Evolutionary conservation across 208 protist species (phyloP), one percentile per base, ranked within the genome.

Genomic region (Leishmania guyanensis): DNA sequence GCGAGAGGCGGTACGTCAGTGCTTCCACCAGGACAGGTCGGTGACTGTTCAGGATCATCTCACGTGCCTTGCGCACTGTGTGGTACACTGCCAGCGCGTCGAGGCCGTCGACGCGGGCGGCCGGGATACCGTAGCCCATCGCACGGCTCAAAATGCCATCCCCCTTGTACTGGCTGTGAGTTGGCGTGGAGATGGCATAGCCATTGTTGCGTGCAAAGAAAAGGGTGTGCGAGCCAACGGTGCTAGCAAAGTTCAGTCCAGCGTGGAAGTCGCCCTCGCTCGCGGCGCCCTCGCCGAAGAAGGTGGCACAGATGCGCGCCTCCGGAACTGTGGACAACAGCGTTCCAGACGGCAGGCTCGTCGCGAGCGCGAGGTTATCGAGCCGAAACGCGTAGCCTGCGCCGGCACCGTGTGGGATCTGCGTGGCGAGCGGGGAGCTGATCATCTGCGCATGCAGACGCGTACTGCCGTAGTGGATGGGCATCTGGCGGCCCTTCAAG

Each of bases 241-340:
- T 99, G 39, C 96, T 90, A 3, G 98, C 98, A 84, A 99, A 98
- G 91, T 99, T 99, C 29, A 99, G 81, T 0, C 96, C 99, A 9
- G 98, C 95, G 82, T 99, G 98, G 85, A 99, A 99, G 83, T 99
- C 99, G 68, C 99, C 99, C 79, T 99, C 97, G 75, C 92, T 97
- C 16, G 98, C 97, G 43, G 98, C 96, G 56, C 99, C 99, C 50
- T 99, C 99, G 53, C 99, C 99, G 88, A 99, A 99, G 81, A 99
- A 99, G 73, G 92, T 94, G 17, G 98, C 94, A 68, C 88, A 90
- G 76, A 97, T 94, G 65, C 92, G 89, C 39, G 71, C 83, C 58
- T 89, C 79, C 20, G 87, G 86, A 20, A 82, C 33, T 0, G 80
- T 77, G 14, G 81, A 79, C 6, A 90, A 69, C 66, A 46, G 68